phyloP scores from a whole-genome alignment of 129 eudicot genomes.

The Saposhnikovia divaricata region DNA sequence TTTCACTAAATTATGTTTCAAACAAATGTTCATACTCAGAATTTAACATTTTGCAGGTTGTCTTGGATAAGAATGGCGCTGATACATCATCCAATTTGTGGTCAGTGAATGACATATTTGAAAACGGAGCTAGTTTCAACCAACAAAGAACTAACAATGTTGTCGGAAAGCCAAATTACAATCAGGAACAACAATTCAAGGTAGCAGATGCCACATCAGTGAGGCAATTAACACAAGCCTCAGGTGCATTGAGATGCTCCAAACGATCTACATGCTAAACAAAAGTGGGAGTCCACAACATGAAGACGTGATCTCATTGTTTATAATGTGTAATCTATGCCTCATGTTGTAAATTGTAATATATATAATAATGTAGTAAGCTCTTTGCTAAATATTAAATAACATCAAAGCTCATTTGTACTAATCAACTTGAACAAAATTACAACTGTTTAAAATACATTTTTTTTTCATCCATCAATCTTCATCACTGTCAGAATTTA shows the following conservation, averaged over 20 bases:
- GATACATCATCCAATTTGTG: conserved; percentile 17
- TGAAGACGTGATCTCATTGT: background rate
- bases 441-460: conserved; percentile 1
- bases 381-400: conserved; percentile 3
- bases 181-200: conserved; percentile 30
- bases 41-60: conserved; percentile 25
- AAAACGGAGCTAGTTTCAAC: conserved; percentile 49
- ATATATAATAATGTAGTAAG: background rate
- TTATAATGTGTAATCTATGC: background rate
- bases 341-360: background rate
- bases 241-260: conserved; percentile 47
- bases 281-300: background rate
- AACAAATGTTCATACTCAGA: background rate
- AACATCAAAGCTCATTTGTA: background rate
- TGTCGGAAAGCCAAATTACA: conserved; percentile 35
- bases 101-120: conserved; percentile 40
- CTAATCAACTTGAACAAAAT: background rate
- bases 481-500: conserved; percentile 82
- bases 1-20: background rate
- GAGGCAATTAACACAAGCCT: conserved; percentile 28
- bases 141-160: conserved; percentile 9
- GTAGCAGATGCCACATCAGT: conserved; percentile 34
- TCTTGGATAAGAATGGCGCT: conserved; percentile 20
- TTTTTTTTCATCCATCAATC: conserved; percentile 24
- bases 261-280: conserved; percentile 27